These are phyloP conservation scores for Suillus plorans DNA, from an alignment of 768 basidiomycete genomes.

Conservation along the genomic window DNA sequence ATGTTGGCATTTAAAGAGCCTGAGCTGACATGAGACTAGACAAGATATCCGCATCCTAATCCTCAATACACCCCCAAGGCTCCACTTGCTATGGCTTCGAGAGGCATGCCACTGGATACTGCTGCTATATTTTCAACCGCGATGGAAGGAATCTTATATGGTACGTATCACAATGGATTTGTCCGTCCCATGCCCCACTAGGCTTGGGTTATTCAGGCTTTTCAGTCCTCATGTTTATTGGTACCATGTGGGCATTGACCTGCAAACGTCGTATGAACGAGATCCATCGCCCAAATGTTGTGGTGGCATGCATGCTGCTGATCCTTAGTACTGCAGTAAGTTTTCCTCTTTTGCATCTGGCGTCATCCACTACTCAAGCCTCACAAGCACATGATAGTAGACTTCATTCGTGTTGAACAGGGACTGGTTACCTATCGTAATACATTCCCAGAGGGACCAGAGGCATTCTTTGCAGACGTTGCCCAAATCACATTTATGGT, in stretches of 20 bases:
- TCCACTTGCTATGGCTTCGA: neutral
- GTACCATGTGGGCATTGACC: neutral
- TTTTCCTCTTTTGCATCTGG: neutral
- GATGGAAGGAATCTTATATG: neutral
- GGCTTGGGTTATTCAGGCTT: neutral
- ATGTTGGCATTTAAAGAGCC: no score
- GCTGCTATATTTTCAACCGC: neutral
- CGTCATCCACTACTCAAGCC: neutral
- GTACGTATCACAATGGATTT: neutral
- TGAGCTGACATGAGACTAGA: no score
- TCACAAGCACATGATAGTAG: neutral
- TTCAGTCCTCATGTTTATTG: neutral
- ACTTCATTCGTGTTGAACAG: neutral
- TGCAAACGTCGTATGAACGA: neutral
- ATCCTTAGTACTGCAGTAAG: slow-evolving; percentile 3
- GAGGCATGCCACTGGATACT: neutral
- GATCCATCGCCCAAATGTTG: neutral
- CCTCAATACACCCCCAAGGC: no score
- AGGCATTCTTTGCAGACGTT: slow-evolving; percentile 21
- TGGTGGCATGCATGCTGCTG: neutral
- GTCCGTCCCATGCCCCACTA: neutral
- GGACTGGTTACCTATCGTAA: slow-evolving; percentile 22
- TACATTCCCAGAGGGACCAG: slow-evolving; percentile 19
- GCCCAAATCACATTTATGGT: slow-evolving; percentile 22
- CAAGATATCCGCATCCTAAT: no score